Evolutionary conservation across 371 early-diverging fungal genomes (phyloP).

Genomic region (Batkoa obscura): DNA sequence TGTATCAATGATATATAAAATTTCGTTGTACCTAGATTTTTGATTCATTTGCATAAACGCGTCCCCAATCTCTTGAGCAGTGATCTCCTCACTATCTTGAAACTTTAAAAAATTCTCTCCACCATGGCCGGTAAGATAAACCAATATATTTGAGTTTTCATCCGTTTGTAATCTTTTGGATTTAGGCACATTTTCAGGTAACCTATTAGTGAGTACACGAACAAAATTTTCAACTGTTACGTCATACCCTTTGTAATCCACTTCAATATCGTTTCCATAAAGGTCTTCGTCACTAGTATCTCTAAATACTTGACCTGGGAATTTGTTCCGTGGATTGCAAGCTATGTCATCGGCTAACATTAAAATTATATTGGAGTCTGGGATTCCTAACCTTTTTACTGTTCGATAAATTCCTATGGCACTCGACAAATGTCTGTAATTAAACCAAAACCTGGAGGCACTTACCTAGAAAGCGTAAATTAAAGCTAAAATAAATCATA

Average conservation of each 20-base stretch:
- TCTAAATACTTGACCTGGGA: constrained; percentile 84
- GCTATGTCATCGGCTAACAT: constrained; percentile 96
- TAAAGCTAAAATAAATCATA: neutral
- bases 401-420: constrained; percentile 89
- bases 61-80: constrained; percentile 81
- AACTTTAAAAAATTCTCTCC: constrained; percentile 95
- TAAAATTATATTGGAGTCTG: constrained; percentile 91
- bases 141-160: constrained; percentile 80
- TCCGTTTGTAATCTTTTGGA: constrained; percentile 86
- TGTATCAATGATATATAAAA: constrained; percentile 91
- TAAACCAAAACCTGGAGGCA: constrained; percentile 95
- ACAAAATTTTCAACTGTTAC: constrained; percentile 96
- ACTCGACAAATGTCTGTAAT: constrained; percentile 89
- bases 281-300: constrained; percentile 65
- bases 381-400: constrained; percentile 93
- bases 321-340: constrained; percentile 84
- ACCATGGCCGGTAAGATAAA: constrained; percentile 96
- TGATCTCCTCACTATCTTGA: constrained; percentile 91
- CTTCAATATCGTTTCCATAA: constrained; percentile 87
- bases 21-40: constrained; percentile 84
- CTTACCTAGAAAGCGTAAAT: constrained; percentile 39
- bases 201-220: constrained; percentile 64
- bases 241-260: constrained; percentile 94
- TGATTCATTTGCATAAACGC: constrained; percentile 92
- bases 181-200: neutral